Evolutionary conservation across 176 grass and related monocot genomes (phyloP).

Genomic region (Hsuehochloa calcarea): DNA sequence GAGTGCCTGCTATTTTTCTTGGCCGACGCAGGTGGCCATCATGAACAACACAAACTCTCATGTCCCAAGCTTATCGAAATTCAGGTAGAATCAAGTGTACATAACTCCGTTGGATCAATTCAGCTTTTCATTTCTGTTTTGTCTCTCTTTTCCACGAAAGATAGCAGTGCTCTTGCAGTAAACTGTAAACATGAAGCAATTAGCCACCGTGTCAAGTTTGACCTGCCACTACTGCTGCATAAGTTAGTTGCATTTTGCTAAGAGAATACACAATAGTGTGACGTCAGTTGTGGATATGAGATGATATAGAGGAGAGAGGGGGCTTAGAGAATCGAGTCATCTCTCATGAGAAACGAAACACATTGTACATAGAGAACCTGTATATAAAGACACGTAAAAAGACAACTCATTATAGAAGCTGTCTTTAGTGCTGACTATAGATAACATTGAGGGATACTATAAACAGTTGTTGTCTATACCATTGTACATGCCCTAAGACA

Average conservation of each 20-base stretch:
- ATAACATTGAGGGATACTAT: too few relatives aligned
- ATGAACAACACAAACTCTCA: neutral
- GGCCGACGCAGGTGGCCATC: neutral
- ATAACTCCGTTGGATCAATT: neutral
- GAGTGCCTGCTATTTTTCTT: neutral
- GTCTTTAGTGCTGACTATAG: too few relatives aligned
- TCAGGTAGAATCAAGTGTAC: neutral
- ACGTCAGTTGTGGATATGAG: too few relatives aligned
- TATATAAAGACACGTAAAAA: too few relatives aligned
- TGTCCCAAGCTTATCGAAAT: neutral
- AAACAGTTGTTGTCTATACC: too few relatives aligned
- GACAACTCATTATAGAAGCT: too few relatives aligned
- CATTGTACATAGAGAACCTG: too few relatives aligned
- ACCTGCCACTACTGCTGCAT: neutral
- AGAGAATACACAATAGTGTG: too few relatives aligned
- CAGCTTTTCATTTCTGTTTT: neutral
- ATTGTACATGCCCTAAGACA: neutral
- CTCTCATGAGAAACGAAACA: too few relatives aligned
- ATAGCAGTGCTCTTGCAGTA: neutral
- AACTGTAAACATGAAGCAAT: neutral
- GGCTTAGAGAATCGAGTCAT: too few relatives aligned
- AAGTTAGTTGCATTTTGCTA: neutral
- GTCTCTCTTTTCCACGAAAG: neutral
- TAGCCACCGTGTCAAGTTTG: neutral
- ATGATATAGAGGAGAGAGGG: too few relatives aligned